phyloP scores from a whole-genome alignment of 1,284 basidiomycete genomes.

The Fomitopsis pinicola region DNA sequence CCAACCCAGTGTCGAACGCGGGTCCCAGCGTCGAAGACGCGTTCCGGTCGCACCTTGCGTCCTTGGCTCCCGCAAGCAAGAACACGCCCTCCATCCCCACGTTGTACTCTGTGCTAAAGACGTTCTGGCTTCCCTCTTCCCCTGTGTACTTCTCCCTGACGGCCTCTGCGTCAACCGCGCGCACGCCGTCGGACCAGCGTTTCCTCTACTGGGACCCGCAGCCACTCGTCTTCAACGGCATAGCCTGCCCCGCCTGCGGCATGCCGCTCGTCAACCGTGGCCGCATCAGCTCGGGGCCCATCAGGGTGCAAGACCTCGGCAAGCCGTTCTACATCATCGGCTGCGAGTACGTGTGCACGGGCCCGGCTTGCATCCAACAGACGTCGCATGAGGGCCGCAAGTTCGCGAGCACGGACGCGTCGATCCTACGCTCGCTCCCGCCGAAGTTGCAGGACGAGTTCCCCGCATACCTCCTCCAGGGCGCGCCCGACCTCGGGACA shows the following conservation, averaged over 20 bases:
- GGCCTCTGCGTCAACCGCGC: slow-evolving; percentile 59
- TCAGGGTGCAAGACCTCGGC: slow-evolving; percentile 71
- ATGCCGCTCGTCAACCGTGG: slow-evolving; percentile 56
- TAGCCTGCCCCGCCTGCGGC: slow-evolving; percentile 60
- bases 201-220: slow-evolving; percentile 80
- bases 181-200: slow-evolving; percentile 62
- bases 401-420: slow-evolving; percentile 64
- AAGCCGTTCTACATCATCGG: slow-evolving; percentile 76
- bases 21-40: slow-evolving; percentile 65
- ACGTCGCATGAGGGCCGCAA: slow-evolving; percentile 47
- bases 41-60: slow-evolving; percentile 65
- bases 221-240: slow-evolving; percentile 71
- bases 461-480: slow-evolving; percentile 54
- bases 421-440: slow-evolving; percentile 64
- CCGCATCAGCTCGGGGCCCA: slow-evolving; percentile 62
- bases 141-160: slow-evolving; percentile 71
- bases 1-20: slow-evolving; percentile 50
- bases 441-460: slow-evolving; percentile 64
- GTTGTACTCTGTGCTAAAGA: slow-evolving; percentile 67
- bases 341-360: slow-evolving; percentile 68
- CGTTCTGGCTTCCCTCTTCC: slow-evolving; percentile 74
- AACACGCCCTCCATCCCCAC: slow-evolving; percentile 52
- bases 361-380: slow-evolving; percentile 37
- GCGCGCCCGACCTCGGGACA: slow-evolving; percentile 45
- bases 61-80: slow-evolving; percentile 45